Percentiles rank a stretch among this genome's conserved stretches.
These are phyloP conservation scores for Cladophialophora psammophila DNA, from an alignment of 2,329 filamentous ascomycete genomes.

Conservation along the genomic window DNA sequence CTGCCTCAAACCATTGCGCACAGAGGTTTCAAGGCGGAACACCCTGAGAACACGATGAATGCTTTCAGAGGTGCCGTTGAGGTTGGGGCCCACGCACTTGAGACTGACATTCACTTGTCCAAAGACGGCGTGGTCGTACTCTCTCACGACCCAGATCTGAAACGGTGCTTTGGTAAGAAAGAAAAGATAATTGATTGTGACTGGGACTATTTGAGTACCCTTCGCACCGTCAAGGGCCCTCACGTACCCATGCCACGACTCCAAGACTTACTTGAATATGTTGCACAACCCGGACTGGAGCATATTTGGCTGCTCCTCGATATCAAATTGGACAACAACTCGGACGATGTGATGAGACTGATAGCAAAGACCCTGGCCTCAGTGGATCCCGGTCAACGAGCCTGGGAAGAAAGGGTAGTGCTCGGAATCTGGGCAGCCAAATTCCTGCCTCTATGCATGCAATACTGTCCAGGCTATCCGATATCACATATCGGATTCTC, in stretches of 20 bases:
- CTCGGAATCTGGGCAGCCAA: constrained; percentile 82
- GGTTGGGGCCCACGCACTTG: constrained; percentile 79
- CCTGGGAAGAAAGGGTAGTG: constrained; percentile 77
- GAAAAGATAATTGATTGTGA: constrained; percentile 76
- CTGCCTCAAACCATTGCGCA: constrained; percentile 53
- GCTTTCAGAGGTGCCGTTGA: constrained; percentile 77
- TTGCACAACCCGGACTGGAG: constrained; percentile 69
- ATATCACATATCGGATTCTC: constrained; percentile 54
- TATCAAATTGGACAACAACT: constrained; percentile 69
- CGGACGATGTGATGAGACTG: constrained; percentile 72
- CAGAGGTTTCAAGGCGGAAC: constrained; percentile 68
- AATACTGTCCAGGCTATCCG: constrained; percentile 56
- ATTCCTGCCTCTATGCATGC: constrained; percentile 70
- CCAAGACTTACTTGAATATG: constrained; percentile 74
- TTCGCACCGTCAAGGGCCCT: constrained; percentile 73
- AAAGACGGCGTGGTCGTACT: constrained; percentile 84
- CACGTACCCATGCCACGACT: constrained; percentile 76
- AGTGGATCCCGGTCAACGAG: constrained; percentile 55
- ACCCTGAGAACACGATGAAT: constrained; percentile 85
- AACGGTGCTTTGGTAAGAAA: constrained; percentile 81
- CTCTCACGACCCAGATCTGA: constrained; percentile 79
- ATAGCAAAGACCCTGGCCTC: constrained; percentile 70
- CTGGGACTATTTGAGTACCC: constrained; percentile 73
- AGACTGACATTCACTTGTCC: constrained; percentile 86
- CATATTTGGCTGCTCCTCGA: constrained; percentile 84